A percentile compares a stretch with the other conserved stretches of the same genome.
These are phyloP conservation scores for Trichoderma sp. DNA, from an alignment of 2,329 filamentous ascomycete species.

Conservation along the genomic window DNA sequence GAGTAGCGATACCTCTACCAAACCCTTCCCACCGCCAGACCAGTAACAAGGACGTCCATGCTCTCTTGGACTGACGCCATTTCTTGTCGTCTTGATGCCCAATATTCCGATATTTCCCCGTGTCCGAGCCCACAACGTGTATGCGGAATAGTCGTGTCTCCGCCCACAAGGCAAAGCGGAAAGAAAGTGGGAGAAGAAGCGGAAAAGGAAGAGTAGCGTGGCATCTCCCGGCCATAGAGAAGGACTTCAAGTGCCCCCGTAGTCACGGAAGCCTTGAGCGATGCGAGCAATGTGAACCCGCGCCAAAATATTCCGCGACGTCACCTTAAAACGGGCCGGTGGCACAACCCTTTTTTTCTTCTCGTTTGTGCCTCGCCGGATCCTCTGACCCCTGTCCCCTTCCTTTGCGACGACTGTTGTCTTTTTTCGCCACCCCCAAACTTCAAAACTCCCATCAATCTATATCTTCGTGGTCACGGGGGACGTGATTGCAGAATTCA, in stretches of 20 bases:
- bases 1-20: too few relatives aligned
- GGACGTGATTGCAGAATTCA: background rate
- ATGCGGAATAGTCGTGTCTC: background rate
- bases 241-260: too few relatives aligned
- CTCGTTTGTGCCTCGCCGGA: background rate
- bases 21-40: background rate
- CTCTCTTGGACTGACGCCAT: background rate
- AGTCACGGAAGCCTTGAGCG: background rate
- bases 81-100: slow-evolving; percentile 10
- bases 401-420: background rate
- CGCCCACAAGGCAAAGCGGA: background rate
- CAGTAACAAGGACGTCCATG: background rate
- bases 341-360: background rate
- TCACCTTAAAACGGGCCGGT: background rate
- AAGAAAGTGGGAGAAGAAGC: background rate
- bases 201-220: background rate
- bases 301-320: background rate
- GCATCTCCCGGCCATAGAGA: background rate
- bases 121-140: too few relatives aligned
- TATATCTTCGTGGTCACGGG: slow-evolving; percentile 15
- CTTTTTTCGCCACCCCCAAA: slow-evolving; percentile 14
- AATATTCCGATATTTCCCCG: background rate
- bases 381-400: background rate
- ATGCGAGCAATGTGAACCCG: slow-evolving; percentile 9
- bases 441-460: background rate